Conservation (phyloP, 2,329 filamentous ascomycete species). For the Colletotrichum eremochloae region DNA sequence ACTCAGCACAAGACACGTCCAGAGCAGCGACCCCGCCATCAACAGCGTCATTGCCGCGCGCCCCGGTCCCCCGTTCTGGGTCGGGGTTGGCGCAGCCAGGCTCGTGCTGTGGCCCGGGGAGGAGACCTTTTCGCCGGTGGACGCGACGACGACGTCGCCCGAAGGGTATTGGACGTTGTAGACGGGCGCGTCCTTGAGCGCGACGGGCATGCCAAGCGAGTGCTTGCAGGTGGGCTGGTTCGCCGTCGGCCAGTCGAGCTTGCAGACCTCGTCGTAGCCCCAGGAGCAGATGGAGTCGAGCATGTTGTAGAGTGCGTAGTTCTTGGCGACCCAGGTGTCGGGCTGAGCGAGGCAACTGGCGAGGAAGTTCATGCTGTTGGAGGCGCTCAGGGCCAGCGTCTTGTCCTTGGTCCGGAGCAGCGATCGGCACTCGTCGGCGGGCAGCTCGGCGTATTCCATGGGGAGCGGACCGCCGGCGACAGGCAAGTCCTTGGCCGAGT, state of each 20-base stretch:
- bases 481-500: conserved; percentile 60
- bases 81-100: conserved; percentile 23
- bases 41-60: background rate
- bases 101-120: conserved; percentile 23
- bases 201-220: conserved; percentile 54
- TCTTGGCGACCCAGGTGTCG: conserved; percentile 61
- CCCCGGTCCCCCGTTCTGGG: conserved; percentile 21
- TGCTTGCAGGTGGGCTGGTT: conserved; percentile 62
- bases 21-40: conserved; percentile 26
- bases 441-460: conserved; percentile 62
- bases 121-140: conserved; percentile 34
- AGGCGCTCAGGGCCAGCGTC: conserved; percentile 59
- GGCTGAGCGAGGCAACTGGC: conserved; percentile 56
- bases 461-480: conserved; percentile 61
- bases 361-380: conserved; percentile 68
- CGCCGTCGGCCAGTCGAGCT: conserved; percentile 56
- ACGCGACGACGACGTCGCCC: conserved; percentile 57
- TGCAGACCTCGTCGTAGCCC: conserved; percentile 62
- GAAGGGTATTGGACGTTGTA: conserved; percentile 63
- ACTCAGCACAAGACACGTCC: conserved; percentile 20
- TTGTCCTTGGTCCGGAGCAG: conserved; percentile 60
- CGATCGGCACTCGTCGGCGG: conserved; percentile 59
- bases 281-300: conserved; percentile 61
- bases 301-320: conserved; percentile 66
- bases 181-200: conserved; percentile 56